Evolutionary conservation across 192 early-diverging fungal species (phyloP).

Genomic region (Phycomyces blakesleeanus): DNA sequence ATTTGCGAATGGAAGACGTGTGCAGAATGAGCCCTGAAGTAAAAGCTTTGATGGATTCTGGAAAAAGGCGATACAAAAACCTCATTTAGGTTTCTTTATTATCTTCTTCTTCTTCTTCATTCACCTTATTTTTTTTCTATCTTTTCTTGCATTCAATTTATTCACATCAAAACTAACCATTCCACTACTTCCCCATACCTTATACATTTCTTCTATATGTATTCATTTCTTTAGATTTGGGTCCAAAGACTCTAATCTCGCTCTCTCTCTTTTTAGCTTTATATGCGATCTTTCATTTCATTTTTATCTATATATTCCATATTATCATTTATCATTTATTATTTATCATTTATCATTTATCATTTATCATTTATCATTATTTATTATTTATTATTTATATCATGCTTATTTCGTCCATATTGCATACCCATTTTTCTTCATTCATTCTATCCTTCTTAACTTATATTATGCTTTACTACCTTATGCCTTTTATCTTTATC

Average conservation of each 20-base stretch:
- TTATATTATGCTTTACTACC: too few relatives aligned
- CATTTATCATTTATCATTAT: background rate
- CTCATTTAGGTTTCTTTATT: too few relatives aligned
- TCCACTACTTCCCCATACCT: too few relatives aligned
- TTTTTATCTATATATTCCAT: background rate
- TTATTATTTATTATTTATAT: too few relatives aligned
- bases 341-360: too few relatives aligned
- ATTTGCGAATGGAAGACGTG: constrained; percentile 42
- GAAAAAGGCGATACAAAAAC: constrained; percentile 16
- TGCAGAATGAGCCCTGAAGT: constrained; percentile 26
- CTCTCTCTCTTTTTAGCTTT: background rate
- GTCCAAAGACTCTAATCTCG: too few relatives aligned
- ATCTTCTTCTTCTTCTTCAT: too few relatives aligned
- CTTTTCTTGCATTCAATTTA: background rate
- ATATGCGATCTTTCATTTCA: background rate
- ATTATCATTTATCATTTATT: background rate
- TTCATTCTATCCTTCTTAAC: too few relatives aligned
- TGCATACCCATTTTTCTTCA: too few relatives aligned
- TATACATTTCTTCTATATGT: background rate
- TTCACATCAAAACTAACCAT: too few relatives aligned
- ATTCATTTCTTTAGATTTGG: too few relatives aligned
- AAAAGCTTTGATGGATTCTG: constrained; percentile 23
- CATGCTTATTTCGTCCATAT: too few relatives aligned
- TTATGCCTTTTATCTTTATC: background rate
- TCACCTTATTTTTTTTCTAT: background rate